These are phyloP conservation scores for Komagataella pastoris DNA, from an alignment of 805 yeast species.

Conservation along the genomic window DNA sequence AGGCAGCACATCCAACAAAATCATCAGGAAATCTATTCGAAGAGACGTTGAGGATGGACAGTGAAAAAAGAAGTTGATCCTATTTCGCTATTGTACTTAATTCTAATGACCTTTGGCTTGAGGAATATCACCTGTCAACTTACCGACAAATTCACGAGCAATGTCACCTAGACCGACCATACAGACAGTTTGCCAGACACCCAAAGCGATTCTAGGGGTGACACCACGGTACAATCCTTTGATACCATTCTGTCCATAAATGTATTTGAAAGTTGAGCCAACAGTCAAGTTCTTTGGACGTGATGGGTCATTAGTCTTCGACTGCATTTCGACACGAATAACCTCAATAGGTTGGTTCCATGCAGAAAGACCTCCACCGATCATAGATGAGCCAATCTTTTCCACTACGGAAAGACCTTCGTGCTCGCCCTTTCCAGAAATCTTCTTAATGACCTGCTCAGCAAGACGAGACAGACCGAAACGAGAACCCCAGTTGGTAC, in stretches of 20 bases:
- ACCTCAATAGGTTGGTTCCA: conserved; percentile 99
- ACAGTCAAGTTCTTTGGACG: conserved; percentile 89
- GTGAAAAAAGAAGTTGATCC: not conserved
- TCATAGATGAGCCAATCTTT: conserved; percentile 70
- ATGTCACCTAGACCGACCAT: conserved; percentile 98
- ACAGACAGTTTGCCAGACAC: conserved; percentile 97
- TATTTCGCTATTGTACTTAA: not conserved
- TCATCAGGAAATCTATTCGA: not conserved
- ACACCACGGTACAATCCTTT: conserved; percentile 93
- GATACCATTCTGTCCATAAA: conserved; percentile 70
- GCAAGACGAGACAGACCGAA: conserved; percentile 88
- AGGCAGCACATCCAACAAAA: not conserved
- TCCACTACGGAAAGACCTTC: conserved; percentile 61
- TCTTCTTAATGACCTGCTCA: conserved; percentile 64
- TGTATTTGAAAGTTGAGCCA: conserved; percentile 62
- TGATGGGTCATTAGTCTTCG: conserved; percentile 85
- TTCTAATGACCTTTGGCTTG: conserved; percentile 21
- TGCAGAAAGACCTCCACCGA: conserved; percentile 96
- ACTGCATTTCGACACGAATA: conserved; percentile 95
- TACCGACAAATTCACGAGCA: conserved; percentile 59
- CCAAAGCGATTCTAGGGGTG: conserved; percentile 91
- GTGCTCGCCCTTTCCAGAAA: conserved; percentile 46
- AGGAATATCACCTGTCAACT: conserved; percentile 46
- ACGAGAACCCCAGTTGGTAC: conserved; percentile 98
- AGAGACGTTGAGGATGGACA: not conserved